These are phyloP conservation scores for Fennellomyces sp. DNA, from an alignment of 371 early-diverging fungal genomes.

Conservation along the genomic window DNA sequence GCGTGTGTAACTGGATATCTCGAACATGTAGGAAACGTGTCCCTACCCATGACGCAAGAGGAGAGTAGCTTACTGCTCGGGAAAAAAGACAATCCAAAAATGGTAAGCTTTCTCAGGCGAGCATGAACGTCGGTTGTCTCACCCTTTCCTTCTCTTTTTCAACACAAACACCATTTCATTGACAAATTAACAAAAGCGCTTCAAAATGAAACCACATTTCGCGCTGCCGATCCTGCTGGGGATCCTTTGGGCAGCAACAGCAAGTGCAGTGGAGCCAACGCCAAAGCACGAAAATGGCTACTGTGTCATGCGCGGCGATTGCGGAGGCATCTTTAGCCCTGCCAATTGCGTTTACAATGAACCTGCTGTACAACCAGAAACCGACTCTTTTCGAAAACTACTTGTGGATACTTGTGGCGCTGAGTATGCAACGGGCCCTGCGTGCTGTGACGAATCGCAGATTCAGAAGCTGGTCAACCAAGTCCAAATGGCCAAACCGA, in stretches of 20 bases:
- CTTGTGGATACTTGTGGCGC: constrained; percentile 65
- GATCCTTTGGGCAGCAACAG: neutral
- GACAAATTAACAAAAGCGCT: neutral
- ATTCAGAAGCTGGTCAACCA: constrained; percentile 50
- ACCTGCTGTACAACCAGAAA: constrained; percentile 53
- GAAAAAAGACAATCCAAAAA: too few species aligned
- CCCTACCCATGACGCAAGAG: too few species aligned
- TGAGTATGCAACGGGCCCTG: constrained; percentile 49
- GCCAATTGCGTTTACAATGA: constrained; percentile 58
- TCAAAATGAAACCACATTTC: neutral
- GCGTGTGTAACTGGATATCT: too few species aligned
- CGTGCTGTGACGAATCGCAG: constrained; percentile 70
- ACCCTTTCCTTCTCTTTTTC: neutral
- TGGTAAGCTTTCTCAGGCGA: neutral
- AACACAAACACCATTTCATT: neutral
- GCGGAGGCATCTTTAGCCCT: constrained; percentile 40
- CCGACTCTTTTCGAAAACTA: constrained; percentile 38
- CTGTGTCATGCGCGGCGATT: constrained; percentile 68
- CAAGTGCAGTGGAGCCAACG: neutral
- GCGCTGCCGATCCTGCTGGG: neutral
- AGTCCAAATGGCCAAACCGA: constrained; percentile 58
- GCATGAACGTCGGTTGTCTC: neutral
- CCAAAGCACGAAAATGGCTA: constrained; percentile 53
- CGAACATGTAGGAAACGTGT: too few species aligned
- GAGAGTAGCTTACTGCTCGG: too few species aligned